phyloP scores from a whole-genome alignment of 2,329 filamentous ascomycete genomes.

The Pyricularia sp. region DNA sequence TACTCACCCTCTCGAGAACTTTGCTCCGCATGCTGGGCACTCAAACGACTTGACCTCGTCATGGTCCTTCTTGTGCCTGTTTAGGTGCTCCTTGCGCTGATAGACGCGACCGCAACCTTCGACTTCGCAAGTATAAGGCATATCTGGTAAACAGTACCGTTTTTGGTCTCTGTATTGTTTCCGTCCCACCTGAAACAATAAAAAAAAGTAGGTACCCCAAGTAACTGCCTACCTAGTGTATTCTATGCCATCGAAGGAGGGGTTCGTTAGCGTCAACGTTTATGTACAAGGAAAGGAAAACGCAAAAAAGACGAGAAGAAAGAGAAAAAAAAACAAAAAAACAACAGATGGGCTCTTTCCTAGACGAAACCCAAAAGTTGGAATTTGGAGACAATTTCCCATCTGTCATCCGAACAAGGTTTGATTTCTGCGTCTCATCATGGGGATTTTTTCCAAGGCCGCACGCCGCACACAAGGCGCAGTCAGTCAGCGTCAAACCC shows the following conservation, averaged over 20 bases:
- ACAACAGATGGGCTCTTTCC: not conserved
- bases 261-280: not conserved
- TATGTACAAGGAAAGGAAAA: not conserved
- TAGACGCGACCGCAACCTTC: not conserved
- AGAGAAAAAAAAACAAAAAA: not conserved
- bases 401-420: not conserved
- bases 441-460: not conserved
- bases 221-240: not conserved
- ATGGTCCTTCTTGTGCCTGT: not conserved
- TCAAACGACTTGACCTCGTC: not conserved
- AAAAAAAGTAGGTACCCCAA: not conserved
- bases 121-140: not conserved
- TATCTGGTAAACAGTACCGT: not conserved
- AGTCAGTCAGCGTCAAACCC: not conserved
- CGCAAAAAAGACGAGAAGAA: not conserved
- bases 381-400: not conserved
- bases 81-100: conserved; percentile 4
- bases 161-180: not conserved
- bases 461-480: too few species aligned
- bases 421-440: not conserved
- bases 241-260: not conserved
- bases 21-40: conserved; percentile 1
- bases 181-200: not conserved
- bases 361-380: not conserved
- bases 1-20: conserved; percentile 3